Evolutionary conservation across 495 filamentous ascomycete species (phyloP), one percentile per base, ranked within the genome.

Genomic region (Penicillium silybi): DNA sequence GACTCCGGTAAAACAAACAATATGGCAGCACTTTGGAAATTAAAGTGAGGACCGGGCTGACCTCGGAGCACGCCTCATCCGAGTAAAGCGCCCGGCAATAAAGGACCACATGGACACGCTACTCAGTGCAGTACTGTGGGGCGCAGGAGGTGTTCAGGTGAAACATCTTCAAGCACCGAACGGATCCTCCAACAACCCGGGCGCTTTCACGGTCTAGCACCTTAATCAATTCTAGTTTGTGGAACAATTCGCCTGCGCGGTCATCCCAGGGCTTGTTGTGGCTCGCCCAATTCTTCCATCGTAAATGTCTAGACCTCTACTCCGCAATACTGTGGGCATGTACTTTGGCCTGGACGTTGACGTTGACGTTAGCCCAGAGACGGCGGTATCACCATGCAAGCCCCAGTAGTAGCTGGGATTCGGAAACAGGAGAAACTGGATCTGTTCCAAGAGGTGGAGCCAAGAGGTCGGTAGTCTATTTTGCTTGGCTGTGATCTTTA

Each of bases 111-210:
- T 41, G 32, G 43, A 43, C 44, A 39, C 16, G 20, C 40, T 46
- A 53, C 51, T 58, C 25, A 19, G 56, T 53, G 17, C 35, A 34
- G 56, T 17, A 44, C n/a, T 22, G 60, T 63, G 61, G 61, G 52
- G 48, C 57, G 22, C 5, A 34, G n/a, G 44, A 35, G 45, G 26
- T 41, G 13, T 18, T 8, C 48, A 42, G 20, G 27, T 64, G 61
- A 64, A 56, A 64, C 60, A 57, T 43, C 26, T 51, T 55, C 61
- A 58, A 16, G 46, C 54, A 50, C 57, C 48, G 46, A 41, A 27
- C 27, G 39, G 32, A 53, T 50, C 44, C 46, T 57, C 49, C 29
- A 53, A 44, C 49, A 23, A 37, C 41, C 11, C 25, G 16, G 38
- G 51, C 9, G 39, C 44, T 46, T 23, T 23, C 47, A 38, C 18